Percentiles rank a stretch among this genome's conserved stretches.
Conservation (phyloP, 2,329 filamentous ascomycete species). For the Colletotrichum chrysophilum region DNA sequence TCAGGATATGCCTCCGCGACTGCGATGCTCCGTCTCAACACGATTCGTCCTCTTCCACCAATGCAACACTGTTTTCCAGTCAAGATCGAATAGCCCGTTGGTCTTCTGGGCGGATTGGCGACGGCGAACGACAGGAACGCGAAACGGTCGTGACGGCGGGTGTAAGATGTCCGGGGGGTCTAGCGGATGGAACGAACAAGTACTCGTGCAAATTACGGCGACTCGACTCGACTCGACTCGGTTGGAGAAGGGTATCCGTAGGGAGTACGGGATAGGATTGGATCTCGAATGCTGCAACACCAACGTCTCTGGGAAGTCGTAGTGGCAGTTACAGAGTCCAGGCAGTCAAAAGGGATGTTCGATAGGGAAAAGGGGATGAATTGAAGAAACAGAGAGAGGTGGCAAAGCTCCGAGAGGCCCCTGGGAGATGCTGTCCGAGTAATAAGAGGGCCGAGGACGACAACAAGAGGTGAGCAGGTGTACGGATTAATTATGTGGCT, state of each 20-base stretch:
- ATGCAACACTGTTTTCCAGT: background rate
- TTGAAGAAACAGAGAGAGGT: background rate
- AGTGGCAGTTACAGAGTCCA: background rate
- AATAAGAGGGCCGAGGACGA: slow-evolving; percentile 17
- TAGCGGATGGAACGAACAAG: background rate
- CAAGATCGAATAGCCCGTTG: background rate
- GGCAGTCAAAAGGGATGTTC: background rate
- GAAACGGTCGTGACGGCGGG: background rate
- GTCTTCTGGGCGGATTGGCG: background rate
- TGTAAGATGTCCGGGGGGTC: slow-evolving; percentile 6
- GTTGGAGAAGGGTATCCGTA: background rate
- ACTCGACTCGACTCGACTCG: background rate
- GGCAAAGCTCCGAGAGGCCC: background rate
- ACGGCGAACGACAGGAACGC: background rate
- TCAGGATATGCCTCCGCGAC: background rate
- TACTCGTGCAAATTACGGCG: background rate
- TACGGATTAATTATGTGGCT: slow-evolving; percentile 21
- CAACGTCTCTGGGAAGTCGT: background rate
- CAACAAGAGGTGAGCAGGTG: slow-evolving; percentile 1
- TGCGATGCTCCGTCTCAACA: background rate
- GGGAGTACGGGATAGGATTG: background rate
- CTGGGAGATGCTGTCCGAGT: slow-evolving; percentile 5
- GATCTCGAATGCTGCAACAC: background rate
- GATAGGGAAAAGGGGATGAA: background rate
- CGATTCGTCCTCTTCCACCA: background rate